Evolutionary conservation across 2,329 filamentous ascomycete species (phyloP), one percentile per base, ranked within the genome.

Genomic region (Fusarium scirpi): DNA sequence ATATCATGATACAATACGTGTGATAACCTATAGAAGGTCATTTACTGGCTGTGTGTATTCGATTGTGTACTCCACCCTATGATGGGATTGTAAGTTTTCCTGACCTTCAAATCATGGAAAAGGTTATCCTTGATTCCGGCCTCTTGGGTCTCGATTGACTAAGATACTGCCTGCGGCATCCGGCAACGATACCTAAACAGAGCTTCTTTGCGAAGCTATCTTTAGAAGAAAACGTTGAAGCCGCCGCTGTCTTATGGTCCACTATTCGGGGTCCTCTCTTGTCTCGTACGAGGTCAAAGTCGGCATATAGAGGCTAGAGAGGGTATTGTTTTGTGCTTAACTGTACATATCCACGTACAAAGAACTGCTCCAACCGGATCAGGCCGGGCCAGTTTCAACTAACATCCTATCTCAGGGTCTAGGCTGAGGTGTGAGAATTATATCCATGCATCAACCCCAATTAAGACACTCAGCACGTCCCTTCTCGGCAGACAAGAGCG

Each of bases 341-440:
- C 12, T n/a, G 16, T 25, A 41, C 29, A 51, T 53, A 43, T 27
- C 45, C 32, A 58, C 54, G 45, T 13, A 20, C 30, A 41, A 51
- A 40, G 30, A 40, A 41, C 54, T 60, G 6, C 41, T 43, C 32
- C 62, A 66, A 30, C 47, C 47, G 63, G 54, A 45, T 40, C 38
- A 52, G 29, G 29, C 43, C 61, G 47, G 52, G 15, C 65, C 45
- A 40, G 43, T 64, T 64, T 64, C 49, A 45, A 64, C 38, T 38
- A 27, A 49, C 27, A 66, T 41, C 62, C 38, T 34, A 52, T 55
- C 59, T 59, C 47, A 54, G 43, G 45, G 60, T 59, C 62, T 66
- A 29, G 55, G 27, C 62, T 8, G 24, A 38, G 34, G 34, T 38
- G 34, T 38, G 34, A 38, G 34, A 38, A 38, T 29, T 34, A 11